Evolutionary conservation across 768 basidiomycete species (phyloP), one percentile per base, ranked within the genome.

Genomic region (Auriscalpium microsporum): DNA sequence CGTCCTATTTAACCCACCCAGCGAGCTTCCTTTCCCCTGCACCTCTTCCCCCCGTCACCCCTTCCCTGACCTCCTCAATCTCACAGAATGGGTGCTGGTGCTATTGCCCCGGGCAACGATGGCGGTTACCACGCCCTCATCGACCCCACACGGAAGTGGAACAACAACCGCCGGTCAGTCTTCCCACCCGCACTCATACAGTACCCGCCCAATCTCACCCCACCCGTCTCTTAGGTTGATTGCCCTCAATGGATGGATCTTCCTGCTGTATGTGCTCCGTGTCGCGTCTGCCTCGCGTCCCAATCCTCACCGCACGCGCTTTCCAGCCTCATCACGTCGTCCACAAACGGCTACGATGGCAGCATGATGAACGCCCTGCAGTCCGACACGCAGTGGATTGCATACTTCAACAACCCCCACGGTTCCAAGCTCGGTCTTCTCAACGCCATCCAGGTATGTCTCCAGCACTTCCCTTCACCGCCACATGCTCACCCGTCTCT

Each of bases 161-260:
- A 84, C 70, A 87, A 83, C 71, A 88, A 89, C 75, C 78, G 68
- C 67, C 75, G 86, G 83, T 83, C 62, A n/a, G n/a, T n/a, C n/a
- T n/a, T n/a, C n/a, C n/a, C n/a, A n/a, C n/a, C n/a, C n/a, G n/a
- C n/a, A n/a, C n/a, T n/a, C n/a, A n/a, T n/a, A n/a, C n/a, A n/a
- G n/a, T n/a, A n/a, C n/a, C n/a, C n/a, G n/a, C n/a, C n/a, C n/a
- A n/a, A n/a, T n/a, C n/a, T n/a, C n/a, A n/a, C 9, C 48, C 16
- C 19, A 36, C 34, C 38, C 17, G n/a, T n/a, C n/a, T n/a, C n/a
- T 40, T 54, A 85, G 84, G 55, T 64, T 86, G 62, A 81, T 87
- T 54, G 53, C 62, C 42, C 80, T 88, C 60, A 49, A 55, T 4
- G 50, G 61, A 3, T 69, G 68, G 63, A 67, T 69, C 19, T 33